Evolutionary conservation across 805 yeast species (phyloP).

Genomic region (Suhomyces pyralidae): DNA sequence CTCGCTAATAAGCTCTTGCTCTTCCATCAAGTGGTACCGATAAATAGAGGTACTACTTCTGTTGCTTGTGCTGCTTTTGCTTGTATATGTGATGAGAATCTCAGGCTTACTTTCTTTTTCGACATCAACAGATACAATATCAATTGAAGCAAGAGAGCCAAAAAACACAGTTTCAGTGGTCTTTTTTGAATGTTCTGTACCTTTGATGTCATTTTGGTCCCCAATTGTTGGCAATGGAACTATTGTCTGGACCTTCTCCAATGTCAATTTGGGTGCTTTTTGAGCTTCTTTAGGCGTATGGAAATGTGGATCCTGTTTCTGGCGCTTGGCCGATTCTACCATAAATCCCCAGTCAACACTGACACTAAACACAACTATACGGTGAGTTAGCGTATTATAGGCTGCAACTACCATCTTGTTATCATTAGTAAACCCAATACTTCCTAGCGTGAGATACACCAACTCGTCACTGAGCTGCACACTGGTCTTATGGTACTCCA

Average conservation of each 20-base stretch:
- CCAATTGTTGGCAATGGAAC: slow-evolving; percentile 19
- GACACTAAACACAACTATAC: slow-evolving; percentile 42
- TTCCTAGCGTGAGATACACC: slow-evolving; percentile 30
- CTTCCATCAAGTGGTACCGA: slow-evolving; percentile 27
- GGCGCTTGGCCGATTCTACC: slow-evolving; percentile 44
- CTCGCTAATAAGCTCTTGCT: slow-evolving; percentile 20
- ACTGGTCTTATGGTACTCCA: slow-evolving; percentile 49
- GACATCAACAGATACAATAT: slow-evolving; percentile 45
- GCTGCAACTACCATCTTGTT: slow-evolving; percentile 45
- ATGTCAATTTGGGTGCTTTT: slow-evolving; percentile 36
- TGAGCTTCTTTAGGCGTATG: slow-evolving; percentile 48
- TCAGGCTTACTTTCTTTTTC: slow-evolving; percentile 43
- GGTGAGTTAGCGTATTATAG: slow-evolving; percentile 32
- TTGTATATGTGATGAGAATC: slow-evolving; percentile 41
- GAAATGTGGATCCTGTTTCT: slow-evolving; percentile 46
- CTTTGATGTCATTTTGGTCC: too few species aligned
- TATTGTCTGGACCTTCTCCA: slow-evolving; percentile 33
- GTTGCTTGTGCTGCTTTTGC: slow-evolving; percentile 4
- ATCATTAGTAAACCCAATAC: slow-evolving; percentile 52
- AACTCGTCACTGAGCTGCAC: slow-evolving; percentile 24
- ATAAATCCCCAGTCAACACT: slow-evolving; percentile 57
- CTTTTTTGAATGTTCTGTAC: neutral
- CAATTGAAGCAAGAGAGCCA: slow-evolving; percentile 28
- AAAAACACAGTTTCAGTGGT: neutral
- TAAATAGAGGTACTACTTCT: slow-evolving; percentile 20